phyloP scores from a whole-genome alignment of 2,329 filamentous ascomycete species.

The Colletotrichum kahawae region DNA sequence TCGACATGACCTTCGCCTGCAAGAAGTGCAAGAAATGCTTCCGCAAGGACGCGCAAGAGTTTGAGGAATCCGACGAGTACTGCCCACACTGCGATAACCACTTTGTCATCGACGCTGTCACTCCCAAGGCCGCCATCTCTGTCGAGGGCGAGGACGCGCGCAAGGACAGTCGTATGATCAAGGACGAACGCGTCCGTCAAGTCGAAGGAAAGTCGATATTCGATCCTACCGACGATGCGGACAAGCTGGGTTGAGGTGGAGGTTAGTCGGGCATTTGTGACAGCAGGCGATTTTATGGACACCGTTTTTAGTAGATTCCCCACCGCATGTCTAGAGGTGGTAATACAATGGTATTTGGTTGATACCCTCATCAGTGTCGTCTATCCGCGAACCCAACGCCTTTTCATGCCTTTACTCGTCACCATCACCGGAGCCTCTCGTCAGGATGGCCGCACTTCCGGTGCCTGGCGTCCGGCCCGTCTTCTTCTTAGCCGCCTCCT shows the following conservation, averaged over 20 bases:
- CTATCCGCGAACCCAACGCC: slow-evolving; percentile 19
- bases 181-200: slow-evolving; percentile 79
- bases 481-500: slow-evolving; percentile 98
- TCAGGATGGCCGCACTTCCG: slow-evolving; percentile 76
- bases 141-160: slow-evolving; percentile 92
- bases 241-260: slow-evolving; percentile 71
- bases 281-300: slow-evolving; percentile 19
- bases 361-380: slow-evolving; percentile 22
- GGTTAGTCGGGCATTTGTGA: neutral
- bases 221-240: slow-evolving; percentile 75
- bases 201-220: slow-evolving; percentile 68
- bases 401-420: slow-evolving; percentile 26
- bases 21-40: slow-evolving; percentile 99
- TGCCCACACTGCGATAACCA: slow-evolving; percentile 99
- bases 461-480: slow-evolving; percentile 74
- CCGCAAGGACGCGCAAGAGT: slow-evolving; percentile 89
- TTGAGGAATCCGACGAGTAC: slow-evolving; percentile 97
- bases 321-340: slow-evolving; percentile 34
- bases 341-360: slow-evolving; percentile 39
- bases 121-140: slow-evolving; percentile 80
- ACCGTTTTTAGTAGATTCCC: slow-evolving; percentile 19
- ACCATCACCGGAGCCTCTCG: slow-evolving; percentile 55
- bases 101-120: slow-evolving; percentile 88
- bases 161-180: slow-evolving; percentile 88
- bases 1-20: slow-evolving; percentile 95